Conservation (phyloP, 805 yeast species). For the Wickerhamomyces mucosus region DNA sequence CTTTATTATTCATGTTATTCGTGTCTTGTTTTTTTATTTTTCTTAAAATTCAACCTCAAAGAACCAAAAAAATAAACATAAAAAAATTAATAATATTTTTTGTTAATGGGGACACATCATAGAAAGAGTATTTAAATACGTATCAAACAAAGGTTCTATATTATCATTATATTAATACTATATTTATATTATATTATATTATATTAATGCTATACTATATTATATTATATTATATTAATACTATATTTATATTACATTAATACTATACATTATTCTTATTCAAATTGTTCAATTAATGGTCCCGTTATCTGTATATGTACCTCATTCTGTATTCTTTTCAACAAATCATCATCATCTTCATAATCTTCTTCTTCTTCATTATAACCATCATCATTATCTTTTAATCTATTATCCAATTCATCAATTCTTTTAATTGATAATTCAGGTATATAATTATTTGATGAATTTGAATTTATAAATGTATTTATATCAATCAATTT, state of each 20-base stretch:
- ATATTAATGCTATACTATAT: too few species aligned
- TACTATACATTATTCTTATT: too few species aligned
- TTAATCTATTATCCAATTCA: not conserved
- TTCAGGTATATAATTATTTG: not conserved
- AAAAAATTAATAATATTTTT: too few species aligned
- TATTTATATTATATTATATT: too few species aligned
- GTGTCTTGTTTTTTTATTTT: slow-evolving; percentile 1
- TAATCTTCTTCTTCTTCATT: not conserved
- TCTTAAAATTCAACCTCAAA: too few species aligned
- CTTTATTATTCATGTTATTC: not conserved
- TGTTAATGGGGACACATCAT: too few species aligned
- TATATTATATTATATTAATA: too few species aligned
- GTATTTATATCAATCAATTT: slow-evolving; percentile 17
- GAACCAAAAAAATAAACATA: too few species aligned
- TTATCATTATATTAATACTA: too few species aligned
- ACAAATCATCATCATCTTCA: not conserved
- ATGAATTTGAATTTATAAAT: slow-evolving; percentile 12
- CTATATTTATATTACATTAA: too few species aligned
- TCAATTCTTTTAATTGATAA: not conserved
- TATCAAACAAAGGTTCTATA: too few species aligned
- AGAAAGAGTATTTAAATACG: too few species aligned
- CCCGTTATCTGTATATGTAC: not conserved
- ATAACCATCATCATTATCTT: not conserved
- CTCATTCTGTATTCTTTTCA: not conserved
- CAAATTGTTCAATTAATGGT: not conserved